Evolutionary conservation across 2,329 filamentous ascomycete species (phyloP).

Genomic region (Alternaria viburni): DNA sequence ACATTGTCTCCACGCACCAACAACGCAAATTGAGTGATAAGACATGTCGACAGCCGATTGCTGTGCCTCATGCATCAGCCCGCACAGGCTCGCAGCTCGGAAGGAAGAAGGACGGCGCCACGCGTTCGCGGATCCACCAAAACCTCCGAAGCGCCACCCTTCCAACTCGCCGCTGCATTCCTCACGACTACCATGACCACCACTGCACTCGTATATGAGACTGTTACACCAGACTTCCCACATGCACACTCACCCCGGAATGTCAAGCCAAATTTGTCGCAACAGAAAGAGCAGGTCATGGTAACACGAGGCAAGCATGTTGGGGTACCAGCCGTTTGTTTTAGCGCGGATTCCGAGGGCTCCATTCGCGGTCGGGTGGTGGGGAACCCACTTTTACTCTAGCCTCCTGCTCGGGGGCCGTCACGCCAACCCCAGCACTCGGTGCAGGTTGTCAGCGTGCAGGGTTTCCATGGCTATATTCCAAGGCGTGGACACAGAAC

Average conservation of each 20-base stretch:
- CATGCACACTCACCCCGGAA: slow-evolving; percentile 18
- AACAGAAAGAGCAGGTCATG: slow-evolving; percentile 20
- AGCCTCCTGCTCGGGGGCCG: not conserved
- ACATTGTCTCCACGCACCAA: not conserved
- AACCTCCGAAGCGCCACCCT: slow-evolving; percentile 2
- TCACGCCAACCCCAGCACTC: slow-evolving; percentile 7
- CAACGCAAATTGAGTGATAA: slow-evolving; percentile 3
- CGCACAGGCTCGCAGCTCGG: not conserved
- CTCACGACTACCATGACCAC: not conserved
- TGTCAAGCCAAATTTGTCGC: slow-evolving; percentile 8
- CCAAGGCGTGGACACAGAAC: not conserved
- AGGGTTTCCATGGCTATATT: slow-evolving; percentile 10
- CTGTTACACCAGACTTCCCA: slow-evolving; percentile 5
- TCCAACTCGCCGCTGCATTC: not conserved
- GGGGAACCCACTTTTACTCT: slow-evolving; percentile 11
- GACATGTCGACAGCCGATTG: slow-evolving; percentile 3
- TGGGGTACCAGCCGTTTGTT: slow-evolving; percentile 45
- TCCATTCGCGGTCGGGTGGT: slow-evolving; percentile 28
- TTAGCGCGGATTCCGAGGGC: slow-evolving; percentile 24
- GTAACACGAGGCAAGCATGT: slow-evolving; percentile 35
- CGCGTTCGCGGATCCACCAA: slow-evolving; percentile 1
- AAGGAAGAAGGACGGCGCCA: slow-evolving; percentile 6
- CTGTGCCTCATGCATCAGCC: not conserved
- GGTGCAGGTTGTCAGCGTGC: slow-evolving; percentile 16
- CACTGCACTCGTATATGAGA: not conserved